phyloP scores from a whole-genome alignment of 2,329 filamentous ascomycete species.

The Xylaria sp. region DNA sequence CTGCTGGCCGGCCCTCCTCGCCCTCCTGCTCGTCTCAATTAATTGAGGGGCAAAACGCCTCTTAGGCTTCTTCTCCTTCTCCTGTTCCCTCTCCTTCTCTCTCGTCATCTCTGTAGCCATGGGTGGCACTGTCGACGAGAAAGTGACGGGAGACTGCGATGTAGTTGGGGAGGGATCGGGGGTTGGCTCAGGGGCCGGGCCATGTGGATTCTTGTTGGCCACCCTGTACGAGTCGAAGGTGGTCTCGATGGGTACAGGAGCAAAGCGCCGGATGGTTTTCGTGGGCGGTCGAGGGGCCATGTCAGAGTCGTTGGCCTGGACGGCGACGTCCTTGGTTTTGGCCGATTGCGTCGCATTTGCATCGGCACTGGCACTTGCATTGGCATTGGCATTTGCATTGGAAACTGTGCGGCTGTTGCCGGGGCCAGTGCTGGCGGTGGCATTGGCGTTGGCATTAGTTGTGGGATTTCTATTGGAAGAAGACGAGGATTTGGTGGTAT shows the following conservation, averaged over 20 bases:
- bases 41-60: conserved; percentile 79
- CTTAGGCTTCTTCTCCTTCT: conserved; percentile 48
- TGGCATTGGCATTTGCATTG: not conserved
- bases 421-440: not conserved
- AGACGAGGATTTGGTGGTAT: conserved; percentile 47
- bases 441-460: not conserved
- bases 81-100: conserved; percentile 2
- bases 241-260: conserved; percentile 78
- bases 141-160: conserved; percentile 53
- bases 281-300: conserved; percentile 42
- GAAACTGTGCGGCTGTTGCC: too few relatives aligned
- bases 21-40: conserved; percentile 81
- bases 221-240: conserved; percentile 70
- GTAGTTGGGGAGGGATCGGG: conserved; percentile 65
- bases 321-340: conserved; percentile 47
- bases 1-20: conserved; percentile 73
- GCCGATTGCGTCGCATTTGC: conserved; percentile 41
- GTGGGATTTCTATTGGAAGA: conserved; percentile 38
- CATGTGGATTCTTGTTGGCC: conserved; percentile 52
- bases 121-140: conserved; percentile 33
- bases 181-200: conserved; percentile 68
- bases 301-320: conserved; percentile 46
- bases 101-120: conserved; percentile 5
- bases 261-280: conserved; percentile 64
- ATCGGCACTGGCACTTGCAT: not conserved